A percentile compares a stretch with the other conserved stretches of the same genome.
Conservation (phyloP, 805 yeast genomes). For the Pichia scutulata region DNA sequence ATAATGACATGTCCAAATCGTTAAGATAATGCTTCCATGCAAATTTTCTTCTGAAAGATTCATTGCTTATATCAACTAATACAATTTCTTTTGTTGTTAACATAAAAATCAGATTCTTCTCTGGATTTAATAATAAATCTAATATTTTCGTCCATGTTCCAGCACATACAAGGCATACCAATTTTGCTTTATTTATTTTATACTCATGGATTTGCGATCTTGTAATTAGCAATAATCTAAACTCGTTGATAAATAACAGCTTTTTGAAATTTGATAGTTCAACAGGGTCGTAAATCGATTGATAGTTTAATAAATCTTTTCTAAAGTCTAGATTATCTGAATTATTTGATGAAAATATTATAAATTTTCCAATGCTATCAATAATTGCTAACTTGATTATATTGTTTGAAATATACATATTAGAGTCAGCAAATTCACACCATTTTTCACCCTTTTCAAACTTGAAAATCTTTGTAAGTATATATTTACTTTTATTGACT, state of each 20-base stretch:
- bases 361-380: slow-evolving; percentile 50
- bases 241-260: slow-evolving; percentile 36
- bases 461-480: background rate
- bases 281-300: slow-evolving; percentile 33
- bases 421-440: slow-evolving; percentile 5
- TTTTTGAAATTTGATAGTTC: slow-evolving; percentile 53
- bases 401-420: background rate
- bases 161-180: slow-evolving; percentile 36
- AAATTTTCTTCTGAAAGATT: slow-evolving; percentile 38
- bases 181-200: slow-evolving; percentile 23
- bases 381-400: slow-evolving; percentile 27
- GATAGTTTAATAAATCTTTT: slow-evolving; percentile 3
- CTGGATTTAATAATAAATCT: slow-evolving; percentile 31
- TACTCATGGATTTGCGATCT: slow-evolving; percentile 36
- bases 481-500: background rate
- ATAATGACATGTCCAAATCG: slow-evolving; percentile 42
- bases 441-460: slow-evolving; percentile 4
- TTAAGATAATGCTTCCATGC: slow-evolving; percentile 70
- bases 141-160: slow-evolving; percentile 46
- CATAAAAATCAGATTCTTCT: slow-evolving; percentile 32
- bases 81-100: slow-evolving; percentile 63
- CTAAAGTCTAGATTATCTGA: background rate
- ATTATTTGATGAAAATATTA: slow-evolving; percentile 26
- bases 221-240: slow-evolving; percentile 30
- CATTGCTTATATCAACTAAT: slow-evolving; percentile 34